Base-by-base conservation (phyloP, 2,329 filamentous ascomycete genomes). In the Diaporthe helianthi region DNA sequence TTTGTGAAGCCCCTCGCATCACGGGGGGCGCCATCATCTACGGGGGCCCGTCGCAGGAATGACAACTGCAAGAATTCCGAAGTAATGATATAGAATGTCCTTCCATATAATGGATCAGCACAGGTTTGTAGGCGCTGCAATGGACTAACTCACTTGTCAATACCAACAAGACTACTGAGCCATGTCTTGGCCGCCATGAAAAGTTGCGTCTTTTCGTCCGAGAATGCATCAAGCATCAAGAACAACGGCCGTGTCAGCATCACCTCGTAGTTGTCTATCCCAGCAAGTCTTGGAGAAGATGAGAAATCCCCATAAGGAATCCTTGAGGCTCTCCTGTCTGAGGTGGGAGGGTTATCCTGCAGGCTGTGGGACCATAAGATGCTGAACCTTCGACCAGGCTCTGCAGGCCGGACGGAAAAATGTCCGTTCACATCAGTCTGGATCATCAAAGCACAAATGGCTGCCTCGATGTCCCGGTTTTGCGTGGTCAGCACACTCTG, bases 171-270 rank as follows among this genome's bases (percentile, higher is more conserved):
- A 68, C 78, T 90, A 74, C 92, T 91, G 4, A 98, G 83, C 94
- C 95, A 98, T 60, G 87, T 89, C 74, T 91, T 91, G 47, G 93
- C 89, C 31, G 92, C 91, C 79, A 93, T 91, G 71, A 91, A 93
- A 17, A 92, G 82, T 74, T 94, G 92, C 2, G 89, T 91, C 24
- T 87, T 85, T 70, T 93, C 90, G 69, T 94, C 90, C 22, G 87
- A 80, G 1, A 98, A 83, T 1, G 90, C 86, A 78, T 98, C 95
- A 31, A 98, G 83, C 72, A 97, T 85, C 13, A 97, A 81, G 72
- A 98, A 91, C 22, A 97, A 80, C 1, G 95, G 95, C 61, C 93
- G 88, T 7, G 91, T 91, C 49, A 98, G 84, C 82, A 97, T 90
- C 7, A 90, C 82, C 73, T 92, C 88, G 76, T 90, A 93, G 72